These are phyloP conservation scores for Microbotryum violaceum DNA, from an alignment of 1,284 basidiomycete species.

Conservation along the genomic window DNA sequence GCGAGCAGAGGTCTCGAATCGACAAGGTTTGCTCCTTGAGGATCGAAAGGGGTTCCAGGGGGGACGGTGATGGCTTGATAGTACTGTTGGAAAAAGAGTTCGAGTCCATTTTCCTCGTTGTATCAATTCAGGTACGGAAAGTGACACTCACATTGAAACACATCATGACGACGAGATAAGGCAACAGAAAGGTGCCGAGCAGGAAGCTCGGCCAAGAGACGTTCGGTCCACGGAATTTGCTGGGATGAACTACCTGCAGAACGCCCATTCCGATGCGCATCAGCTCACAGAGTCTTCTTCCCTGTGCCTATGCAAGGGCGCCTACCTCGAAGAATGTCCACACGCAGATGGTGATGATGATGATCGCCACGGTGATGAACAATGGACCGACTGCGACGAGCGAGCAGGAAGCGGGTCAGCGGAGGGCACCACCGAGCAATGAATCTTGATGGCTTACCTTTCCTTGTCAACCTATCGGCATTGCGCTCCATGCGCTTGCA, in stretches of 20 bases:
- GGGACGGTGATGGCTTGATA: slow-evolving; percentile 30
- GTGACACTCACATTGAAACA: slow-evolving; percentile 28
- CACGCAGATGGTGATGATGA: slow-evolving; percentile 60
- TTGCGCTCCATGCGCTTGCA: slow-evolving; percentile 2
- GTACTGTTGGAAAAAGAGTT: slow-evolving; percentile 19
- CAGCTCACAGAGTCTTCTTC: not conserved
- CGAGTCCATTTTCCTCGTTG: not conserved
- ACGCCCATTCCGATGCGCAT: not conserved
- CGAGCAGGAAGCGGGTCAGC: not conserved
- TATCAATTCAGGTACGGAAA: not conserved
- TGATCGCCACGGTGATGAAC: slow-evolving; percentile 69
- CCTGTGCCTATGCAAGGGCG: slow-evolving; percentile 7
- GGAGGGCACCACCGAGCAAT: not conserved
- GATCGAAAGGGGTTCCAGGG: slow-evolving; percentile 21
- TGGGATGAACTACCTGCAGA: slow-evolving; percentile 23
- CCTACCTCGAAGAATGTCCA: slow-evolving; percentile 56
- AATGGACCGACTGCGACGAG: slow-evolving; percentile 61
- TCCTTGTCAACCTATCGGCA: not conserved
- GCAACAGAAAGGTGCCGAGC: slow-evolving; percentile 22
- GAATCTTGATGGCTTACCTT: not conserved
- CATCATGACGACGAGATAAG: slow-evolving; percentile 31
- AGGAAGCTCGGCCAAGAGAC: slow-evolving; percentile 22
- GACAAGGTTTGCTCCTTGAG: not conserved
- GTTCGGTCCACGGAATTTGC: slow-evolving; percentile 25
- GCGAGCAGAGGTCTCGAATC: not conserved